Percentiles rank a stretch among this genome's conserved stretches.
Evolutionary conservation across 208 protist species (phyloP).

Genomic region (Sergeia podlipaevii): DNA sequence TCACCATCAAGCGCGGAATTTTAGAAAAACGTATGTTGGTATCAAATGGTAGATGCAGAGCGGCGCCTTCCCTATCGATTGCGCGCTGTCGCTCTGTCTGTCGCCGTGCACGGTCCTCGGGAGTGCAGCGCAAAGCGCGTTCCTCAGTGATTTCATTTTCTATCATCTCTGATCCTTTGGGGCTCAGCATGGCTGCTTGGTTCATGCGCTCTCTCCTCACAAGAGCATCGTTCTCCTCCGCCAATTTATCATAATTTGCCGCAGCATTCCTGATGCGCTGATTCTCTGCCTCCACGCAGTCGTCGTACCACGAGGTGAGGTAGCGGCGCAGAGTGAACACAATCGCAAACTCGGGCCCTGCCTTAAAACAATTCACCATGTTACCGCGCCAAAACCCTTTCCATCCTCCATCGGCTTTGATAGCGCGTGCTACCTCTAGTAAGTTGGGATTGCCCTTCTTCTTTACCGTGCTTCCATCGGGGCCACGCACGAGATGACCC

Average conservation of each 20-base stretch:
- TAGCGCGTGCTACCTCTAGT: slow-evolving; percentile 69
- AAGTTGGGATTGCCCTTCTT: slow-evolving; percentile 42
- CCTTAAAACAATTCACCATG: slow-evolving; percentile 88
- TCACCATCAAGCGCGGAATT: slow-evolving; percentile 66
- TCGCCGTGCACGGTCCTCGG: not conserved
- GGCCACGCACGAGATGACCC: slow-evolving; percentile 55
- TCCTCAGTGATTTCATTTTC: slow-evolving; percentile 3
- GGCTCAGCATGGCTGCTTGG: slow-evolving; percentile 34
- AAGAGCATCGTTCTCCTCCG: slow-evolving; percentile 20
- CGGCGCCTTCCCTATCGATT: slow-evolving; percentile 44
- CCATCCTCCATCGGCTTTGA: slow-evolving; percentile 73
- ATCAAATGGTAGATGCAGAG: slow-evolving; percentile 61
- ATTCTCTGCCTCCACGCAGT: slow-evolving; percentile 62
- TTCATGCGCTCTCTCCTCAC: slow-evolving; percentile 24
- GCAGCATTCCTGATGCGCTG: slow-evolving; percentile 16
- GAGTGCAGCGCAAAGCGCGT: too few species aligned
- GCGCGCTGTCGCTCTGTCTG: slow-evolving; percentile 13
- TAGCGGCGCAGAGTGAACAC: slow-evolving; percentile 86
- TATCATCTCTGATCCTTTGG: slow-evolving; percentile 7
- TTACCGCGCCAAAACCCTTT: slow-evolving; percentile 88
- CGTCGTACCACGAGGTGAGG: slow-evolving; percentile 74
- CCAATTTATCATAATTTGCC: slow-evolving; percentile 15
- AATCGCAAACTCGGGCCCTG: slow-evolving; percentile 88
- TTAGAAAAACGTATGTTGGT: slow-evolving; percentile 26
- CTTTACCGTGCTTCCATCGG: slow-evolving; percentile 9